Percentiles rank a stretch among this genome's conserved stretches.
Evolutionary conservation across 352 stramenopile genomes (phyloP).

Genomic region (Pythium volutum): DNA sequence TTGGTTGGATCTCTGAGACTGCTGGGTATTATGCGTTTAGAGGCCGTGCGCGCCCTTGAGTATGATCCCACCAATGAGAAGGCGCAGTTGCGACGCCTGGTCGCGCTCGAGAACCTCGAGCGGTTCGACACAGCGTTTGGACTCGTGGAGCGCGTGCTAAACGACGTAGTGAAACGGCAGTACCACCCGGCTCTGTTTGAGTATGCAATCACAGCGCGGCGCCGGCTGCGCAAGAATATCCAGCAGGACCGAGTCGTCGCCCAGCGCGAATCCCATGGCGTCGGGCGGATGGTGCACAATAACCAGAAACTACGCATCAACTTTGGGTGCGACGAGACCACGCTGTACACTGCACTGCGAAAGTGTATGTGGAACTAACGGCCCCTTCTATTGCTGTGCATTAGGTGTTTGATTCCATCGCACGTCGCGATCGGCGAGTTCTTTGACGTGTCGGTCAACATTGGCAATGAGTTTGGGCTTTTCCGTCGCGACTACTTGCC

Average conservation of each 20-base stretch:
- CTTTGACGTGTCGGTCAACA: constrained; percentile 67
- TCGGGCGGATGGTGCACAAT: constrained; percentile 74
- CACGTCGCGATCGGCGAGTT: constrained; percentile 45
- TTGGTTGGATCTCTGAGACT: too few relatives aligned
- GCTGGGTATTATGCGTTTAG: too few relatives aligned
- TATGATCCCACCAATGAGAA: constrained; percentile 63
- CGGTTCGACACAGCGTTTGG: constrained; percentile 61
- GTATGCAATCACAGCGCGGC: constrained; percentile 46
- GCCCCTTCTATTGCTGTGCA: background rate
- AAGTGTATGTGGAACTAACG: too few relatives aligned
- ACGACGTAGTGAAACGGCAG: constrained; percentile 11
- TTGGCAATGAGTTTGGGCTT: constrained; percentile 82
- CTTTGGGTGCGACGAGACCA: constrained; percentile 48
- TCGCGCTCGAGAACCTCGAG: constrained; percentile 77
- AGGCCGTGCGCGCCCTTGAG: constrained; percentile 52
- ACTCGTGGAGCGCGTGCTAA: constrained; percentile 44
- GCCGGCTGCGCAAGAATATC: constrained; percentile 55
- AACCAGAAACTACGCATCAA: constrained; percentile 80
- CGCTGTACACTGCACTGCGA: too few relatives aligned
- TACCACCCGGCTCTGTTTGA: constrained; percentile 39
- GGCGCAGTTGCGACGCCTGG: constrained; percentile 50
- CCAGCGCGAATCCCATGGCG: constrained; percentile 43
- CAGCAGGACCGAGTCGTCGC: constrained; percentile 50
- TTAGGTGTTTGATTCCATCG: constrained; percentile 59
- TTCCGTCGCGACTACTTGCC: constrained; percentile 57